Conservation (phyloP, 768 basidiomycete species). For the Tricholoma matsutake region DNA sequence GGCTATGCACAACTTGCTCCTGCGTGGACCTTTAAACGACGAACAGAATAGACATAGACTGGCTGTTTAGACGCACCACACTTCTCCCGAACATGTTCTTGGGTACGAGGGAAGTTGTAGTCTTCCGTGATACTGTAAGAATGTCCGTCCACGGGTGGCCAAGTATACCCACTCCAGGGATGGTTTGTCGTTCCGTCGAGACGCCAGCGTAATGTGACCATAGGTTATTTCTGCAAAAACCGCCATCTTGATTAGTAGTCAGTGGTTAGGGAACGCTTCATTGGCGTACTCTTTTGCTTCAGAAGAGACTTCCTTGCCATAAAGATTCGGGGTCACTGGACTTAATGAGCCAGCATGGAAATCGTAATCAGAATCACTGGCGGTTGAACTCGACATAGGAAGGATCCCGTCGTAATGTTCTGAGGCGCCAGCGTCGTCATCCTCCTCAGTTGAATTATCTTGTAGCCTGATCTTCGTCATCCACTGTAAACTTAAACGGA, state of each 20-base stretch:
- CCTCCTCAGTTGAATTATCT: constrained; percentile 4
- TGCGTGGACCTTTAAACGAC: not conserved
- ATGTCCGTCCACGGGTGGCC: not conserved
- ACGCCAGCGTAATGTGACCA: not conserved
- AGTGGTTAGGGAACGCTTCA: not conserved
- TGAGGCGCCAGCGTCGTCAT: constrained; percentile 4
- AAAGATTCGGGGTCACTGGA: not conserved
- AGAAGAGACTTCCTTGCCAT: not conserved
- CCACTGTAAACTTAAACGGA: not conserved
- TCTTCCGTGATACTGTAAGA: not conserved
- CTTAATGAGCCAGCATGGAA: not conserved
- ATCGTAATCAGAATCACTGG: not conserved
- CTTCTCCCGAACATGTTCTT: not conserved
- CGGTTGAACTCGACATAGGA: not conserved
- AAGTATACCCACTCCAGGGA: not conserved
- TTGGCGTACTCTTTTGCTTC: not conserved
- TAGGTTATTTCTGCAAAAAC: not conserved
- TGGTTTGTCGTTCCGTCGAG: not conserved
- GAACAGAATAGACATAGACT: not conserved
- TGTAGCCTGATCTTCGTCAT: not conserved
- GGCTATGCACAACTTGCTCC: not conserved
- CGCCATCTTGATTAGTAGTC: not conserved
- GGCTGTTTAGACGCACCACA: not conserved
- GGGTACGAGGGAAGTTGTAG: not conserved
- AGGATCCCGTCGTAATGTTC: constrained; percentile 6